Base-by-base conservation (phyloP, 495 filamentous ascomycete genomes). In the Penicillium fimorum region DNA sequence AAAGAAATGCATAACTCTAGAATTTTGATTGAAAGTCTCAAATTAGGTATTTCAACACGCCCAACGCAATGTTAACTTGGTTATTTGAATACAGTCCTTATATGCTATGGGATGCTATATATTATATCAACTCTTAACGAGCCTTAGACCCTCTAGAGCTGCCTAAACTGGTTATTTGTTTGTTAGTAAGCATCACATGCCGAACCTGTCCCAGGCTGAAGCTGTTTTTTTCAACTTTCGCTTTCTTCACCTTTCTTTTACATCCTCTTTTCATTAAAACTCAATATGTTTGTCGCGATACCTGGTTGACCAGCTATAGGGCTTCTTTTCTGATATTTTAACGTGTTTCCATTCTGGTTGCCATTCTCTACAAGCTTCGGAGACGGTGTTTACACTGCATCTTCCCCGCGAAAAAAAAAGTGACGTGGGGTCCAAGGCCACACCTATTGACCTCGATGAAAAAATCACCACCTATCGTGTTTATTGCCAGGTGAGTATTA, bases 401-500 rank as follows among this genome's bases (percentile, higher is more conserved):
- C 30, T 47, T 40, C 17, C 17, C 29, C n/a, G 47, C 22, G 24
- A 51, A 41, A 30, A 51, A 27, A 5, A 46, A n/a, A 38, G 32
- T 30, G 43, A 47, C 27, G n/a, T 10, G 35, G n/a, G n/a, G n/a
- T 46, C 42, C 30, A 46, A 51, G 24, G 24, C n/a, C n/a, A 24
- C 30, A 44, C 29, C 25, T 37, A 15, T 53, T 54, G 52, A 47
- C 45, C 59, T 56, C 57, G 27, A 85, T 85, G 82, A 78, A 78
- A 58, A 76, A 79, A 57, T 72, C 81, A 56, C 87, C 87, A 24
- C 82, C 82, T 11, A 80, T 89, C 24, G 77, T 96, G 56, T 89
- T 96, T 61, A 87, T 96, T 65, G 89, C 87, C 56, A 87, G 92
- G 91, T 90, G 75, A 47, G 80, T 76, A 10, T 11, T 20, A 9